A percentile compares a stretch with the other conserved stretches of the same genome.
Evolutionary conservation across 495 filamentous ascomycete species (phyloP).

Genomic region (Neurospora sp.): DNA sequence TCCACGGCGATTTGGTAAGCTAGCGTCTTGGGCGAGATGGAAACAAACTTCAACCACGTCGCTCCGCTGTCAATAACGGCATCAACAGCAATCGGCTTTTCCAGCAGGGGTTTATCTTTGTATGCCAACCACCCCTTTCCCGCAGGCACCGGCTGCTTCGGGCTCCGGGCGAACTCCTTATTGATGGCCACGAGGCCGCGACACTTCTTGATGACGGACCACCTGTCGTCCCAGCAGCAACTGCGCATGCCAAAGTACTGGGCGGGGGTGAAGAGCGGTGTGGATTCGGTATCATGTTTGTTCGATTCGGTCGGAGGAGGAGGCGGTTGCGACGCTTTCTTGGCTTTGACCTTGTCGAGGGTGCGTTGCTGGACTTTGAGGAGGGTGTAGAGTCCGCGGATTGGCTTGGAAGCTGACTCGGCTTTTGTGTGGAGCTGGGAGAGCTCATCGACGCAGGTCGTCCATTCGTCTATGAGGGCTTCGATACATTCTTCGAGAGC

Average conservation of each 20-base stretch:
- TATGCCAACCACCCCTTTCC: conserved; percentile 15
- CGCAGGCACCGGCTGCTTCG: conserved; percentile 7
- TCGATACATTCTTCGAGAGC: conserved; percentile 9
- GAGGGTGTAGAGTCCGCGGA: conserved; percentile 13
- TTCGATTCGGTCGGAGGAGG: background rate
- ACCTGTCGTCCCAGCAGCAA: conserved; percentile 22
- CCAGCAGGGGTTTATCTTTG: conserved; percentile 18
- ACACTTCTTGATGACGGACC: conserved; percentile 21
- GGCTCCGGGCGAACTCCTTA: conserved; percentile 22
- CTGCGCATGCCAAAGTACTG: conserved; percentile 19
- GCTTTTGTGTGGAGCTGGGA: conserved; percentile 12
- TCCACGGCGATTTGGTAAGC: conserved; percentile 21
- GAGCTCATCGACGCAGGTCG: conserved; percentile 16
- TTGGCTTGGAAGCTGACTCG: conserved; percentile 4
- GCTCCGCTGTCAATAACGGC: conserved; percentile 23
- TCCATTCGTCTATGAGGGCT: conserved; percentile 14
- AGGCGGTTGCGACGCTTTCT: background rate
- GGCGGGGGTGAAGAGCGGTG: conserved; percentile 8
- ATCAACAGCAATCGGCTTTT: conserved; percentile 15
- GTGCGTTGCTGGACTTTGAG: conserved; percentile 21
- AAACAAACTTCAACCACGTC: conserved; percentile 25
- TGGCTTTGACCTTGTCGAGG: conserved; percentile 16
- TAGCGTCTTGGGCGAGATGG: conserved; percentile 16
- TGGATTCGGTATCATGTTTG: background rate
- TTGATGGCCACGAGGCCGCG: conserved; percentile 20